Evolutionary conservation across 192 early-diverging fungal genomes (phyloP).

Genomic region (Funneliformis geosporum): DNA sequence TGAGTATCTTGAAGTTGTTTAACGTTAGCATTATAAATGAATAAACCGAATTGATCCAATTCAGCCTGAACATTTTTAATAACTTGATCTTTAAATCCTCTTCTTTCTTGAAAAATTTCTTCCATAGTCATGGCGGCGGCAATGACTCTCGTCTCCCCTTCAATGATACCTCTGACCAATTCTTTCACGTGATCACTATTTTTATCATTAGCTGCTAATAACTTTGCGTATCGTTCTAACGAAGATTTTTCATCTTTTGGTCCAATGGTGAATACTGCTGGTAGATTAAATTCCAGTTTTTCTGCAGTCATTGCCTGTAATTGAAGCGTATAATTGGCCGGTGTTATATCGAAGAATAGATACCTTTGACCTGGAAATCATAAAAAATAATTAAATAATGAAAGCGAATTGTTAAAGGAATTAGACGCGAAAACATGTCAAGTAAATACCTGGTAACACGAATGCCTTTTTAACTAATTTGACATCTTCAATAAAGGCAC

Average conservation of each 20-base stretch:
- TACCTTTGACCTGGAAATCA: neutral
- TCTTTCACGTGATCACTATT: slow-evolving; percentile 37
- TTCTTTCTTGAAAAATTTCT: slow-evolving; percentile 59
- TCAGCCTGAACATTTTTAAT: slow-evolving; percentile 50
- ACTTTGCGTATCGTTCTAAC: slow-evolving; percentile 35
- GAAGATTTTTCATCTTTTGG: slow-evolving; percentile 34
- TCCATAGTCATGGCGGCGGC: slow-evolving; percentile 59
- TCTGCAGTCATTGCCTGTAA: slow-evolving; percentile 53
- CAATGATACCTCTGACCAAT: slow-evolving; percentile 52
- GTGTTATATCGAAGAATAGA: slow-evolving; percentile 41
- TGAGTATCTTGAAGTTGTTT: slow-evolving; percentile 54
- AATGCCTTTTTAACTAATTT: slow-evolving; percentile 42
- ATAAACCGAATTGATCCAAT: slow-evolving; percentile 56
- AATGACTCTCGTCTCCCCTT: slow-evolving; percentile 59
- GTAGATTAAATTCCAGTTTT: slow-evolving; percentile 52
- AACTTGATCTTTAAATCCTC: slow-evolving; percentile 55
- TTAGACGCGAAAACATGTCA: neutral
- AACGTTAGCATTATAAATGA: slow-evolving; percentile 61
- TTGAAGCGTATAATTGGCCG: slow-evolving; percentile 46
- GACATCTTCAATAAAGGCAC: slow-evolving; percentile 41
- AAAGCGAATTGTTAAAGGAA: neutral
- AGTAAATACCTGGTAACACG: slow-evolving; percentile 42
- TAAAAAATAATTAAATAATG: neutral
- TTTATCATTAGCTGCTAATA: slow-evolving; percentile 30
- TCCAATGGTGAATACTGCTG: slow-evolving; percentile 56